Evolutionary conservation across 2,329 filamentous ascomycete species (phyloP).

Genomic region (Fusarium piperis): DNA sequence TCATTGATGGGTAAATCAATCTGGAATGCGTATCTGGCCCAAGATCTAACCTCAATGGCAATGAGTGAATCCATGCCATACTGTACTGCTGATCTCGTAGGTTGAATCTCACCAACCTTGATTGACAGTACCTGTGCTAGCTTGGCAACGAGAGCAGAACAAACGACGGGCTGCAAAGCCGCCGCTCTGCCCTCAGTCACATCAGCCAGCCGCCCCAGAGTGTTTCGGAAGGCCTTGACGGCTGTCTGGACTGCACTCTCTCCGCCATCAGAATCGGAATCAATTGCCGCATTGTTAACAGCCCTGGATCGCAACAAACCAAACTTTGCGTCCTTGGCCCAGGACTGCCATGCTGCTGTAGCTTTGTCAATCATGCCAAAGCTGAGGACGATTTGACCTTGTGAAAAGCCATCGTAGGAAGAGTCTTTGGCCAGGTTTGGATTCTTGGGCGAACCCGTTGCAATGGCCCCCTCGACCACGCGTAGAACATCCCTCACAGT

Average conservation of each 20-base stretch:
- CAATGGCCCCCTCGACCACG: conserved; percentile 36
- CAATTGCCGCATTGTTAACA: conserved; percentile 24
- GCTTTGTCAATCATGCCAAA: conserved; percentile 38
- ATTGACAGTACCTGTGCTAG: conserved; percentile 36
- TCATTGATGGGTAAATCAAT: conserved; percentile 39
- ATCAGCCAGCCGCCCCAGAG: conserved; percentile 19
- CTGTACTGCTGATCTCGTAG: conserved; percentile 34
- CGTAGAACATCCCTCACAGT: conserved; percentile 37
- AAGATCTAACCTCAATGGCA: conserved; percentile 37
- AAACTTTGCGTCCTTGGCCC: conserved; percentile 39
- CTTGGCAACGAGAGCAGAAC: conserved; percentile 36
- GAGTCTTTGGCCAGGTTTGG: background rate
- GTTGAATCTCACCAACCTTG: conserved; percentile 36
- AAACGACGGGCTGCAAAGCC: conserved; percentile 28
- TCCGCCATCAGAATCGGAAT: conserved; percentile 22
- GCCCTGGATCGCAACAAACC: conserved; percentile 29
- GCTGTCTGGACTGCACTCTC: conserved; percentile 38
- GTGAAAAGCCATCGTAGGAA: conserved; percentile 28
- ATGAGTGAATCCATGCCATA: conserved; percentile 40
- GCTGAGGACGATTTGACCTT: conserved; percentile 36
- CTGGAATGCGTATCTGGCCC: conserved; percentile 40
- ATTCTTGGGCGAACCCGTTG: conserved; percentile 25
- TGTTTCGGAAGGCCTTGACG: conserved; percentile 35
- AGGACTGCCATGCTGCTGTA: conserved; percentile 35
- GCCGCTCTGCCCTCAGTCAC: conserved; percentile 26